Base-by-base conservation (phyloP, 768 basidiomycete species). In the Chiua virens region DNA sequence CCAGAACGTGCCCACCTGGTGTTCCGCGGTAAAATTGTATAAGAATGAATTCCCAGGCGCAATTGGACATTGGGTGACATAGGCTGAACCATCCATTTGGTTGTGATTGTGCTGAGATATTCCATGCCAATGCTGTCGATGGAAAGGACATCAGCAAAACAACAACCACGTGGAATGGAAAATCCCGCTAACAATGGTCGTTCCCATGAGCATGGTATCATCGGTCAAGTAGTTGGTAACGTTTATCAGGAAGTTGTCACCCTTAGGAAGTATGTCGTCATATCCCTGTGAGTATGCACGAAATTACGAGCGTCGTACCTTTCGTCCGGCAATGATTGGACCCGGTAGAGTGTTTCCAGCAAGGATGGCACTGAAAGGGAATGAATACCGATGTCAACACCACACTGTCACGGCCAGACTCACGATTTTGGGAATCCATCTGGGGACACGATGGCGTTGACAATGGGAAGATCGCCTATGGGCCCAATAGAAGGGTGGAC, bases 1-100 rank as follows among this genome's bases (percentile, higher is more conserved):
- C 75, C 75, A 77, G 49, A 66, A 76, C 0, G 73, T 75, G 9
- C 76, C 75, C 5, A 65, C 61, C 45, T 73, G 69, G 42, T 64
- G 45, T 1, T 54, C 34, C 32, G 51, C 57, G 2, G 52, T 54
- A 53, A 76, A 75, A 38, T 71, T 58, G 45, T 74, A 75, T 28
- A 64, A 35, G 58, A 71, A 75, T 1, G 71, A 66, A 34, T 71
- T 54, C 5, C 57, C 61, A 1, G 68, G 65, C 2, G 61, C 60
- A 38, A 73, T 73, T 14, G 72, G 74, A 50, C 72, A 75, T 59
- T 74, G 73, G 36, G 63, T 76, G 4, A 77, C 72, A 21, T 61
- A 66, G 15, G 73, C 61, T 35, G 60, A 34, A 11, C 73, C 73
- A 46, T 74, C 41, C 40, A 49, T 52, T 23, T 64, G 40, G 20